Evolutionary conservation across 805 yeast genomes (phyloP).

Genomic region (Saturnispora bothae): DNA sequence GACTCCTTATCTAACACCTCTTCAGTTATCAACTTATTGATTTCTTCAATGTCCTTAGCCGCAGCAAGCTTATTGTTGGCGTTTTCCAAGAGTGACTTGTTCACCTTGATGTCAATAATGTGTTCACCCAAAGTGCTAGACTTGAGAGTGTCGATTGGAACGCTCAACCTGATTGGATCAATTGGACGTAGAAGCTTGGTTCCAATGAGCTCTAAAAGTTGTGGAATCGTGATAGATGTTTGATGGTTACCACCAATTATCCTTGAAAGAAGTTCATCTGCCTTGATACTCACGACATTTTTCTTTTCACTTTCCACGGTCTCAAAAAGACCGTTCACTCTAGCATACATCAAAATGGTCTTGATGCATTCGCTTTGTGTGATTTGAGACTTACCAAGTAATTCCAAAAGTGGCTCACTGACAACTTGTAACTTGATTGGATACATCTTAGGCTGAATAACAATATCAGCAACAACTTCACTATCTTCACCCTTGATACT

Average conservation of each 20-base stretch:
- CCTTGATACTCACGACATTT: slow-evolving; percentile 23
- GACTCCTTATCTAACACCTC: slow-evolving; percentile 33
- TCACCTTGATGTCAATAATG: slow-evolving; percentile 64
- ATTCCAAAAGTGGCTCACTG: slow-evolving; percentile 47
- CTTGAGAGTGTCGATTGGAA: slow-evolving; percentile 64
- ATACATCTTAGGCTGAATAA: slow-evolving; percentile 70
- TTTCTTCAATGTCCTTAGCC: slow-evolving; percentile 28
- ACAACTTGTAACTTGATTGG: slow-evolving; percentile 59
- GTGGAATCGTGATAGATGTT: slow-evolving; percentile 54
- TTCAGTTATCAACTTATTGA: slow-evolving; percentile 34
- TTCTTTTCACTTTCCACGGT: slow-evolving; percentile 14
- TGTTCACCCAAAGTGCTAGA: slow-evolving; percentile 74
- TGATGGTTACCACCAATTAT: slow-evolving; percentile 32
- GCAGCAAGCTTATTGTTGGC: slow-evolving; percentile 23
- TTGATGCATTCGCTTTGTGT: slow-evolving; percentile 73
- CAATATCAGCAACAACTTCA: slow-evolving; percentile 57
- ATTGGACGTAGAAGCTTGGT: slow-evolving; percentile 64
- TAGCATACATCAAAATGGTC: slow-evolving; percentile 28
- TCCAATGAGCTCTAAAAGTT: slow-evolving; percentile 56
- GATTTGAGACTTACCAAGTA: slow-evolving; percentile 68
- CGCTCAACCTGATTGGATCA: slow-evolving; percentile 69
- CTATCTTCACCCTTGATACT: slow-evolving; percentile 26
- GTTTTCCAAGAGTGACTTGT: slow-evolving; percentile 28
- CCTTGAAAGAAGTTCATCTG: slow-evolving; percentile 36
- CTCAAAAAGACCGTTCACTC: slow-evolving; percentile 28